A percentile compares a stretch with the other conserved stretches of the same genome.
Evolutionary conservation across 306 rosid genomes (phyloP).

Genomic region (Amphicarpaea edgeworthii): DNA sequence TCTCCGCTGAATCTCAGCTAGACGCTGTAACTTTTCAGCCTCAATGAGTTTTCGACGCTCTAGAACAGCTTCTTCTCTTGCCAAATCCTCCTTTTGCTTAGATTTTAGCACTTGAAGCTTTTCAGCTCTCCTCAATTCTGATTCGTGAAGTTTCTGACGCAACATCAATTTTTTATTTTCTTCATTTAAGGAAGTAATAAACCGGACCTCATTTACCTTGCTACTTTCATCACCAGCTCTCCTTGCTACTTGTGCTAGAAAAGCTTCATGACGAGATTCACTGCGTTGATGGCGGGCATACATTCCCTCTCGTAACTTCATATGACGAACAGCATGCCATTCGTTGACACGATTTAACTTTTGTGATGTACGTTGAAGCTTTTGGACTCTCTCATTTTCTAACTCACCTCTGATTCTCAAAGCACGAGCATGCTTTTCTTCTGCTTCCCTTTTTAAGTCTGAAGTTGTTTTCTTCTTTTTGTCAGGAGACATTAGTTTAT

Average conservation of each 20-base stretch:
- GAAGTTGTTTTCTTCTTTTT: slow-evolving; percentile 88
- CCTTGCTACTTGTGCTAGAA: slow-evolving; percentile 93
- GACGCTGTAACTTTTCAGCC: slow-evolving; percentile 98
- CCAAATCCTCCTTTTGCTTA: slow-evolving; percentile 97
- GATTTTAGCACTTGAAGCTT: slow-evolving; percentile 93
- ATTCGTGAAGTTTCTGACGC: slow-evolving; percentile 96
- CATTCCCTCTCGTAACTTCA: slow-evolving; percentile 97
- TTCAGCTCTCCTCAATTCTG: slow-evolving; percentile 99
- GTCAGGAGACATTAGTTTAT: slow-evolving; percentile 96
- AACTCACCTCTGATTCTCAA: slow-evolving; percentile 92
- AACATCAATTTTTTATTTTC: slow-evolving; percentile 88
- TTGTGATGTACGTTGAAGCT: slow-evolving; percentile 92
- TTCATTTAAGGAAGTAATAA: slow-evolving; percentile 93
- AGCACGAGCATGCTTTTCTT: slow-evolving; percentile 97
- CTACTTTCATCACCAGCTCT: slow-evolving; percentile 99
- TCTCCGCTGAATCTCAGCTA: slow-evolving; percentile 93
- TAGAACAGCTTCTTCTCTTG: slow-evolving; percentile 96
- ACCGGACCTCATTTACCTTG: slow-evolving; percentile 97
- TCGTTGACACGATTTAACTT: slow-evolving; percentile 87
- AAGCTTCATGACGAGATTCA: slow-evolving; percentile 98
- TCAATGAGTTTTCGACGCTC: slow-evolving; percentile 94
- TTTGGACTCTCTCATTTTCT: slow-evolving; percentile 95
- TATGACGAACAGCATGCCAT: slow-evolving; percentile 91
- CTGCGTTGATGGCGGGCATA: slow-evolving; percentile 96
- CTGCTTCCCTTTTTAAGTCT: slow-evolving; percentile 91